Base-by-base conservation (phyloP, 2,329 filamentous ascomycete species). In the Pezicula carpinea region DNA sequence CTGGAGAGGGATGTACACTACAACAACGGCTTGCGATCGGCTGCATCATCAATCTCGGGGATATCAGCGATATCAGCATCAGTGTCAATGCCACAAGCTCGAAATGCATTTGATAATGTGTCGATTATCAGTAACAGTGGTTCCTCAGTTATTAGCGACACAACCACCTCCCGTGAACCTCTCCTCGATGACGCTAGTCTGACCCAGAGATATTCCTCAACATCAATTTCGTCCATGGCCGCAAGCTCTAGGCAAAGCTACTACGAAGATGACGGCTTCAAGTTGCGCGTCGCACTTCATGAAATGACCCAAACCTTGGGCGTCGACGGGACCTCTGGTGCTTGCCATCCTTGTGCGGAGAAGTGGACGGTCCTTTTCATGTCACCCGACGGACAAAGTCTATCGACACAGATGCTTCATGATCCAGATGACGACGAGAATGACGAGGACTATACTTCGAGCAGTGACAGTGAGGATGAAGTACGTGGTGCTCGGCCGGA, bases 331-430 rank as follows among this genome's bases (percentile, higher is more conserved):
- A 73, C 83, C 15, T 80, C 82, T 42, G 86, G 85, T 18, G 73
- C 79, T 13, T 85, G 82, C 46, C 87, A 93, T 58, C 89, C 89
- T 7, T 92, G 87, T 52, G 83, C 85, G 1, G 89, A 95, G 66
- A 76, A 84, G 47, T 95, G 89, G 89, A 79, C 86, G 4, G 83
- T 93, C 6, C 70, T 95, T 7, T 92, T 91, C 59, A 80, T 95
- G 47, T 86, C 86, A 0, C 69, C 80, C 1, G 82, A 90, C 63
- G 87, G 88, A 26, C 82, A 80, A 59, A 74, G 74, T 43, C 70
- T 95, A 34, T 84, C 82, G 6, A 77, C 82, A 3, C 77, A 83
- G 39, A 87, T 89, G 83, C 82, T 75, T 32, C 89, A 87, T 64
- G 87, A 82, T 50, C 76, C 77, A 1, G 80, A 85, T 51, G 78